Evolutionary conservation across 495 filamentous ascomycete species (phyloP), one percentile per base, ranked within the genome.

Genomic region (Daldinia concentrica): DNA sequence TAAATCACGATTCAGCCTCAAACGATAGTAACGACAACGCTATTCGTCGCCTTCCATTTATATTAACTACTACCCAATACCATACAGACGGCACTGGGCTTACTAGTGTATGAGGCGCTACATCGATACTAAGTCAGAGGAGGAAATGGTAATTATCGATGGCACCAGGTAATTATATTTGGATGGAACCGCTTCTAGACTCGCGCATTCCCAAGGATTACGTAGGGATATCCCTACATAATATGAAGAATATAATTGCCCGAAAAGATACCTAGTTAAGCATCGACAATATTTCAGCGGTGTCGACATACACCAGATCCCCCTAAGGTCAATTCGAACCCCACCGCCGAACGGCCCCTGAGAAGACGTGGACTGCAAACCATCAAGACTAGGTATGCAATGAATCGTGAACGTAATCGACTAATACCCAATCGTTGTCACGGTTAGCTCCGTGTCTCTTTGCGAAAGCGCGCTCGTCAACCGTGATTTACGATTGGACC

Each of bases 1-100:
- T 51, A 36, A 69, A 37, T 24, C 39, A 37, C 55, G 62, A 51
- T 43, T 62, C 41, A 62, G 51, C 41, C 58, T 52, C 27, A 56
- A 32, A 54, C 3, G 64, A 39, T n/a, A 11, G 26, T 56, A 45
- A 58, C 29, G 19, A 60, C 27, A 48, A 30, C 56, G 55, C 17
- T 34, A 11, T 69, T 26, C 1, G 22, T 19, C 8, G 8, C 43
- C 17, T 48, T 11, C 15, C 39, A 17, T 22, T 48, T 9, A 48
- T 48, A 9, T 48, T 9, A 48, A 48, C 43, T 17, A 19, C 19
- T 36, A 14, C 34, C 34, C 3, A 36, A 36, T 36, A 36, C 12
- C 17, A 19, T 48, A 17, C 7, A 6, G 2, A 17, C 41, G 17
- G 17, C 17, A 22, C 41, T 19, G 7, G 11, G 7, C 15, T 1